Base-by-base conservation (phyloP, 192 early-diverging fungal genomes). In the Coemansia sp. region DNA sequence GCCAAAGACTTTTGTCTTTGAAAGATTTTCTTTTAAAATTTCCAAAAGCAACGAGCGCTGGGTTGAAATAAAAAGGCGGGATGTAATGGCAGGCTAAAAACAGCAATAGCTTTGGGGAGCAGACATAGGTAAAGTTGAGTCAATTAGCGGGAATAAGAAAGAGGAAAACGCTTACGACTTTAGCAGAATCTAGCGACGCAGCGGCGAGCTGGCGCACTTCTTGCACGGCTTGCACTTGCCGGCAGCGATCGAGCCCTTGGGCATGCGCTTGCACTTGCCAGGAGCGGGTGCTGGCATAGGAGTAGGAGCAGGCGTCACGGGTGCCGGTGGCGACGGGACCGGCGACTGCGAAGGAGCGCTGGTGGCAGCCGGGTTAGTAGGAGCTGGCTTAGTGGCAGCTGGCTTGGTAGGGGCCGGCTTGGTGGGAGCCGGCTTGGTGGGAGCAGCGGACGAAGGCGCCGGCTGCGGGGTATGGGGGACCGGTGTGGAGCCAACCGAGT, bases 171-270 rank as follows among this genome's bases (percentile, higher is more conserved):
- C 50, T 22, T 32, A 32, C 29, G 29, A 32, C 29, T 32, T 43
- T 43, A 15, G 41, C 10, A 43, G 15, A 7, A 17, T 29, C 59
- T 79, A 74, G 59, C 77, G 77, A 38, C 67, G 76, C 57, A 60
- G 55, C n/a, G 67, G 72, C 37, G 63, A 67, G 35, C 57, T 57
- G 37, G 52, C 15, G 72, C 78, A 81, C 73, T 72, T 68, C 48
- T 71, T 72, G 78, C 78, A 81, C 38, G 72, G 63, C 78, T 75
- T 81, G 78, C 78, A 81, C 78, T 81, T 81, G 69, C 78, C 78
- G 10, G 78, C 78, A 32, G 78, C 78, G 48, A 81, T 81, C 38
- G 78, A 81, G 69, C 78, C 78, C 72, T 69, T 72, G 39, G 78
- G 73, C 21, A 81, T 53, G 53, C 69, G 78, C 72, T 66, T 81